Conservation (phyloP, 2,329 filamentous ascomycete genomes). For the Sporothrix euskadiensis region DNA sequence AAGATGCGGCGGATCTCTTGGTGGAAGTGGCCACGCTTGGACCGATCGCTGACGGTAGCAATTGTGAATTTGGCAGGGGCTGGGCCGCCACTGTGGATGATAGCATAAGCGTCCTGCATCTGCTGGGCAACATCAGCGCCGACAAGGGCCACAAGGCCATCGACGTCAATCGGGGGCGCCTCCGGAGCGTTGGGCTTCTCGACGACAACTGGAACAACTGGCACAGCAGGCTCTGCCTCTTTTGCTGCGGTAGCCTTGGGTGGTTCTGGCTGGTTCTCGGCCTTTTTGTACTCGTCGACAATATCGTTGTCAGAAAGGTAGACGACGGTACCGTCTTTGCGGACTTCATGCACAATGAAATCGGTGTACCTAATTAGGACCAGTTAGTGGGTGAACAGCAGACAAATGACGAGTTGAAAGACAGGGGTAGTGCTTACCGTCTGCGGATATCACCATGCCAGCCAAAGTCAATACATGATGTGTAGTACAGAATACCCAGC, state of each 20-base stretch:
- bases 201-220: background rate
- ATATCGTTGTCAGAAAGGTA: conserved; percentile 55
- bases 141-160: conserved; percentile 43
- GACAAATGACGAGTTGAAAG: background rate
- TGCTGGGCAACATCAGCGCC: conserved; percentile 45
- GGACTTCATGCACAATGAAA: conserved; percentile 89
- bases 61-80: conserved; percentile 43
- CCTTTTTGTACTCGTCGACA: conserved; percentile 13
- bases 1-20: conserved; percentile 76
- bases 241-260: background rate
- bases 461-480: conserved; percentile 43
- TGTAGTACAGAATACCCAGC: conserved; percentile 47
- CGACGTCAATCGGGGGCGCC: conserved; percentile 15
- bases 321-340: conserved; percentile 70
- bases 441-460: conserved; percentile 50
- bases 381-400: background rate
- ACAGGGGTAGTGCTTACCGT: conserved; percentile 33
- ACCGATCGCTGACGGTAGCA: conserved; percentile 47
- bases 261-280: background rate
- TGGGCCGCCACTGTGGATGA: conserved; percentile 38
- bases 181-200: background rate
- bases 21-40: conserved; percentile 52
- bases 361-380: conserved; percentile 78
- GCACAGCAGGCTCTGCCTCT: background rate
- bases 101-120: conserved; percentile 46